These are phyloP conservation scores for Venturia aucupariae DNA, from an alignment of 2,329 filamentous ascomycete genomes.

Conservation along the genomic window DNA sequence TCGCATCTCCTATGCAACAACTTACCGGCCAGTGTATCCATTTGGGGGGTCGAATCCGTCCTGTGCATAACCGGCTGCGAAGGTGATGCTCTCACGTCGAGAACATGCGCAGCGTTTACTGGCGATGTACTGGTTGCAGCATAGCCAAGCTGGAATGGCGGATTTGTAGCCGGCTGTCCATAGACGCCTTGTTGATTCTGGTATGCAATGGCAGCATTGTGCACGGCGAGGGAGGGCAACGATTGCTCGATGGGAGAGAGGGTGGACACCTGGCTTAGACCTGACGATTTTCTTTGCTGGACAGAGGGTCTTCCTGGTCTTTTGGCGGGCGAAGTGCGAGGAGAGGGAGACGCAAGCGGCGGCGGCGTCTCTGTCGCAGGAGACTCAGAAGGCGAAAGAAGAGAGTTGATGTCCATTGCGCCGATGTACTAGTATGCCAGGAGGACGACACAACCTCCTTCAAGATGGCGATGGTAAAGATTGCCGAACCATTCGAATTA, in stretches of 20 bases:
- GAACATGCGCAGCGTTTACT: constrained; percentile 18
- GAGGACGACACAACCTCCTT: constrained; percentile 2
- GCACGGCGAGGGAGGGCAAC: constrained; percentile 14
- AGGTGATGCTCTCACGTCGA: not conserved
- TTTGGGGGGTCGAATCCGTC: constrained; percentile 36
- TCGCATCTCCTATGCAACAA: not conserved
- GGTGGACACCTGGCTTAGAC: constrained; percentile 34
- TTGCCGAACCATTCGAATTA: not conserved
- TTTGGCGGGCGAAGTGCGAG: constrained; percentile 25
- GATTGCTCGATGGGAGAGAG: constrained; percentile 21
- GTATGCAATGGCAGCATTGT: constrained; percentile 16
- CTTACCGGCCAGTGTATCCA: constrained; percentile 39
- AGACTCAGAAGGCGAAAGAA: constrained; percentile 15
- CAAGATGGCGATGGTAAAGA: not conserved
- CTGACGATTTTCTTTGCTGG: constrained; percentile 32
- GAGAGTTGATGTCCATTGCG: constrained; percentile 17
- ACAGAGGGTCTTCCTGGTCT: constrained; percentile 21
- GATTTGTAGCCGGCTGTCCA: constrained; percentile 13
- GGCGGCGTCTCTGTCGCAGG: constrained; percentile 14
- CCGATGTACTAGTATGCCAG: not conserved
- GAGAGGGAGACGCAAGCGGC: constrained; percentile 20
- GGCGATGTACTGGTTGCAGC: not conserved
- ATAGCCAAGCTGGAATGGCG: not conserved
- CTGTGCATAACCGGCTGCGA: constrained; percentile 27
- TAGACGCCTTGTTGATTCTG: constrained; percentile 17